Evolutionary conservation across 805 yeast genomes (phyloP), one percentile per base, ranked within the genome.

Genomic region (Ascoidea asiatica): DNA sequence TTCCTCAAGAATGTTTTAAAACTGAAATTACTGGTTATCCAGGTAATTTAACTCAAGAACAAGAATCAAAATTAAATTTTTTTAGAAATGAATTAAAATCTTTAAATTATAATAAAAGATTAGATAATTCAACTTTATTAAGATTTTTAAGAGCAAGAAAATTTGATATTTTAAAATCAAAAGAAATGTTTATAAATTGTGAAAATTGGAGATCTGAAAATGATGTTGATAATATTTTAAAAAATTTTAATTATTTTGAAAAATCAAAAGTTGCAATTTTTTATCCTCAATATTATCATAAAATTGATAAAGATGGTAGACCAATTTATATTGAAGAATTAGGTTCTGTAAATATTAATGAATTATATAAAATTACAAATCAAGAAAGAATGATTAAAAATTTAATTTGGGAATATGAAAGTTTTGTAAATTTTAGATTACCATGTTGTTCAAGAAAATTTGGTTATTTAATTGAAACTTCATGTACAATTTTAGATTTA

Each of bases 241-340:
- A 72, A 53, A 95, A 87, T 60, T 92, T 90, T 73, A 79, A 84
- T 49, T 92, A 90, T 67, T 79, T 76, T n/a, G 98, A 92, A 69
- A 92, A 92, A 67, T 83, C 92, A 21, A 63, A 76, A 43, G 96
- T 89, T 52, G 95, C 95, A 49, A 72, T 77, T 58, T 81, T 70
- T 64, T 92, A 92, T 63, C 98, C 98, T 35, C 97, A 89, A 67
- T 92, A 89, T 67, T 92, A 92, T 64, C 97, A 92, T 69, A 89
- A 92, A 69, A 86, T 90, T 33, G 98, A 92, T 64, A 85, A 74
- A 57, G 98, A 92, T 51, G 98, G 98, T 43, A 82, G 98, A 60
- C 98, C 98, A 5, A 81, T 88, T 41, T 92, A 92, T 66, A 72
- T 82, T 56, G 98, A 92, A 71, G 95, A 90, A 61, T 73, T 92